phyloP scores from a whole-genome alignment of 768 basidiomycete genomes.

The Cubamyces lactineus region DNA sequence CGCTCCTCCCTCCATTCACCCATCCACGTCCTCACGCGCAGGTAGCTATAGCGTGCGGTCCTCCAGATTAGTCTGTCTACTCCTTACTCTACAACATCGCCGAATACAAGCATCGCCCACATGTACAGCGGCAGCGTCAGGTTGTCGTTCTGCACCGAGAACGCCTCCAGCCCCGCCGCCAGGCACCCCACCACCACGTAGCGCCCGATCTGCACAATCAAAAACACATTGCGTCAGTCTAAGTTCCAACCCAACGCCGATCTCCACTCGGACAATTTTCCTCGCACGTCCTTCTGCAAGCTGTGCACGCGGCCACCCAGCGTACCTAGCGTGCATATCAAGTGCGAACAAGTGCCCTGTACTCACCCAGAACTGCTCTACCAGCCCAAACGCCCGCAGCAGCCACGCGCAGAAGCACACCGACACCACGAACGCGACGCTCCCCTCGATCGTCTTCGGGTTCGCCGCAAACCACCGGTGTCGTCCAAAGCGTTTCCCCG shows the following conservation, averaged over 20 bases:
- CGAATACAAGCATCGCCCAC: conserved; percentile 84
- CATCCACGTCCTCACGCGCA: background rate
- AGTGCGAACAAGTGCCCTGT: background rate
- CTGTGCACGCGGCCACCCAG: too few species aligned
- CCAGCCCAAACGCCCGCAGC: conserved; percentile 69
- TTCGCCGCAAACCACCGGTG: conserved; percentile 85
- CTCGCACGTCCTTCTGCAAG: too few species aligned
- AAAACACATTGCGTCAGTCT: conserved; percentile 17
- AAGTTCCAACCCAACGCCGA: background rate
- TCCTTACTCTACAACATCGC: conserved; percentile 40
- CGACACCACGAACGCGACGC: conserved; percentile 75
- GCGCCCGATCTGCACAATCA: conserved; percentile 53
- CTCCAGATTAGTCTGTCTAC: background rate
- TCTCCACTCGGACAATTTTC: background rate
- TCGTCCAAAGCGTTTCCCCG: conserved; percentile 82
- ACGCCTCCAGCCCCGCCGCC: conserved; percentile 81
- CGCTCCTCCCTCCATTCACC: background rate
- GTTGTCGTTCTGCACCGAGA: conserved; percentile 97
- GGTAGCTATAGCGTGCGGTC: too few species aligned
- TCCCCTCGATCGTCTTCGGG: conserved; percentile 91
- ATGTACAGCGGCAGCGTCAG: conserved; percentile 94
- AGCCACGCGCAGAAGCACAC: conserved; percentile 70
- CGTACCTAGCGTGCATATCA: too few species aligned
- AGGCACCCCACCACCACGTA: conserved; percentile 68
- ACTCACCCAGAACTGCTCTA: conserved; percentile 74